These are phyloP conservation scores for Teunomyces atbi DNA, from an alignment of 805 yeast species.

Conservation along the genomic window DNA sequence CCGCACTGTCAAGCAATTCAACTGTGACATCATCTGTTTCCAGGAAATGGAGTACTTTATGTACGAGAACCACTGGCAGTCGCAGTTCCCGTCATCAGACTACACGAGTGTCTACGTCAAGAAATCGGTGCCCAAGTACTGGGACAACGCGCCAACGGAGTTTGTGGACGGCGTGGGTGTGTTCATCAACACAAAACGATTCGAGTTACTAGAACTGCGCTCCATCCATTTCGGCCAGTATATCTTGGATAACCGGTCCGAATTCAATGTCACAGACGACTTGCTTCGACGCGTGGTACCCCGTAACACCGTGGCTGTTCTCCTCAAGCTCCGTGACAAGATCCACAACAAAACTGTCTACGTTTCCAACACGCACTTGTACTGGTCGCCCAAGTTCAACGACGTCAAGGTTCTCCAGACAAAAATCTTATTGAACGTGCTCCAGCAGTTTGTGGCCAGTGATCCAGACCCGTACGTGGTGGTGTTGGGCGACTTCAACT, in stretches of 20 bases:
- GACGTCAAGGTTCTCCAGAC: slow-evolving; percentile 97
- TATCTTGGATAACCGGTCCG: slow-evolving; percentile 75
- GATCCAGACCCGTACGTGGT: slow-evolving; percentile 50
- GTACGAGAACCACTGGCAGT: slow-evolving; percentile 41
- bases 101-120: slow-evolving; percentile 48
- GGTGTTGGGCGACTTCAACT: slow-evolving; percentile 97
- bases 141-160: slow-evolving; percentile 52
- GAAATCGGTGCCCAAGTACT: slow-evolving; percentile 53
- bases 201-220: slow-evolving; percentile 61
- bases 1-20: slow-evolving; percentile 32
- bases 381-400: slow-evolving; percentile 96
- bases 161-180: slow-evolving; percentile 99
- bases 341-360: slow-evolving; percentile 69
- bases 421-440: slow-evolving; percentile 84
- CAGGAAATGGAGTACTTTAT: slow-evolving; percentile 50
- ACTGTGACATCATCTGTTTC: slow-evolving; percentile 59
- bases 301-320: slow-evolving; percentile 87
- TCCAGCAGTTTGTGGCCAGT: slow-evolving; percentile 60
- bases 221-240: slow-evolving; percentile 79
- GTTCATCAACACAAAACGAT: slow-evolving; percentile 68
- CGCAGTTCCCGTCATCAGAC: slow-evolving; percentile 27
- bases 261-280: slow-evolving; percentile 89
- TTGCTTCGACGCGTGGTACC: slow-evolving; percentile 93
- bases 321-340: slow-evolving; percentile 69
- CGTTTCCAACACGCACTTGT: slow-evolving; percentile 89